These are phyloP conservation scores for Tremellales sp. DNA, from an alignment of 1,284 basidiomycete genomes.

Conservation along the genomic window DNA sequence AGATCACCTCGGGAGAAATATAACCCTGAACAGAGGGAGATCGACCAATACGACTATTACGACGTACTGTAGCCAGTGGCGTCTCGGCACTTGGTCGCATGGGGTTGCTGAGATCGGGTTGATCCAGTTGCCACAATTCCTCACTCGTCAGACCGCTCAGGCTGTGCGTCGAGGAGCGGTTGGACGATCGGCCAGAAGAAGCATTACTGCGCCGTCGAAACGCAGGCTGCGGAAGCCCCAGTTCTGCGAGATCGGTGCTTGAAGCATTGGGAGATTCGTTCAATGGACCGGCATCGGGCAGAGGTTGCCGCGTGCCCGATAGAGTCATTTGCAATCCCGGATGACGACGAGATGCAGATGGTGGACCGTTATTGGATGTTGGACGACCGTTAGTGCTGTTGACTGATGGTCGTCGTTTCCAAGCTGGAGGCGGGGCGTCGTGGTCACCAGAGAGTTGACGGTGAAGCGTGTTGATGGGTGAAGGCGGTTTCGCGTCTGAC, in stretches of 20 bases:
- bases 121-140: slow-evolving; percentile 39
- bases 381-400: slow-evolving; percentile 1
- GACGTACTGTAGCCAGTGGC: slow-evolving; percentile 43
- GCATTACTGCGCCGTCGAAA: slow-evolving; percentile 18
- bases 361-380: neutral
- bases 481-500: neutral
- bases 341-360: neutral
- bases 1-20: slow-evolving; percentile 42
- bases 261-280: slow-evolving; percentile 28
- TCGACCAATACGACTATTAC: too few species aligned
- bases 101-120: slow-evolving; percentile 47
- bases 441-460: slow-evolving; percentile 39
- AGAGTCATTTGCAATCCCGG: neutral
- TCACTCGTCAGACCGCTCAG: slow-evolving; percentile 37
- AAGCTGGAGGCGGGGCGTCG: slow-evolving; percentile 40
- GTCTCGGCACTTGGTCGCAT: slow-evolving; percentile 34
- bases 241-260: slow-evolving; percentile 13
- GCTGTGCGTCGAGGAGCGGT: slow-evolving; percentile 34
- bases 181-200: slow-evolving; percentile 17
- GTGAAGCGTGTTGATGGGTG: slow-evolving; percentile 26
- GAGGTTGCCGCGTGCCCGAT: neutral
- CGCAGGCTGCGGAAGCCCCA: slow-evolving; percentile 31
- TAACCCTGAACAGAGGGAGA: too few species aligned
- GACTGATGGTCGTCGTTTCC: slow-evolving; percentile 36
- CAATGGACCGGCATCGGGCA: slow-evolving; percentile 15